Evolutionary conservation across 495 filamentous ascomycete species (phyloP).

Genomic region (Neurospora sp.): DNA sequence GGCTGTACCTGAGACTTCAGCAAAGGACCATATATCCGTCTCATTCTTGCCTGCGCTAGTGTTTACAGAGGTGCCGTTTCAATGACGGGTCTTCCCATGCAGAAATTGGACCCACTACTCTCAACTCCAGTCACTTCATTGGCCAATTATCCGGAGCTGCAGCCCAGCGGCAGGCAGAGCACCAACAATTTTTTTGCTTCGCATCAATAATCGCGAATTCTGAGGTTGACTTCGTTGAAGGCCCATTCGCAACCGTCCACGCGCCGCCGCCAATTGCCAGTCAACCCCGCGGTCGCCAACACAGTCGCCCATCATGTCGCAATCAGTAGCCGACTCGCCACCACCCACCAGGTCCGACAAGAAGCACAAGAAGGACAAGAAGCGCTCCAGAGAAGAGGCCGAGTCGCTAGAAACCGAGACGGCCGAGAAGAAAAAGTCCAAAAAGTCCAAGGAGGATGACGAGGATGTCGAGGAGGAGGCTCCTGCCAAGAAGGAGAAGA

Average conservation of each 20-base stretch:
- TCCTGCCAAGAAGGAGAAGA: conserved; percentile 5
- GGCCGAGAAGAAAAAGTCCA: conserved; percentile 6
- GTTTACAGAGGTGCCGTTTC: not conserved
- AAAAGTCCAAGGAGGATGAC: conserved; percentile 4
- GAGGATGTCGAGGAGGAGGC: not conserved
- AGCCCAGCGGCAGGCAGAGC: not conserved
- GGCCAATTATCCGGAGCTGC: accelerated
- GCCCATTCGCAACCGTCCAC: not conserved
- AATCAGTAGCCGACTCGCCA: not conserved
- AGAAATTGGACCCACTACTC: not conserved
- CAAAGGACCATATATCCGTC: too few relatives aligned
- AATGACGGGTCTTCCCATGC: not conserved
- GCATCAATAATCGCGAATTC: not conserved
- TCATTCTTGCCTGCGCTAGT: too few relatives aligned
- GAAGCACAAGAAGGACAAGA: conserved; percentile 11
- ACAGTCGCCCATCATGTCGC: not conserved
- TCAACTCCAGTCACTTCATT: not conserved
- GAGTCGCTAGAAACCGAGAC: conserved; percentile 1
- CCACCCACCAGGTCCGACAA: conserved; percentile 10
- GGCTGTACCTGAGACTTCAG: too few relatives aligned
- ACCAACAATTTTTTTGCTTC: not conserved
- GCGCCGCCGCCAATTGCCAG: not conserved
- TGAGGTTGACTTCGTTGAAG: not conserved
- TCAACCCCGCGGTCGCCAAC: not conserved
- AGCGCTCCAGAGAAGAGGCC: conserved; percentile 3